Evolutionary conservation across 2,329 filamentous ascomycete genomes (phyloP), one percentile per base, ranked within the genome.

Genomic region (Colletotrichum siamense): DNA sequence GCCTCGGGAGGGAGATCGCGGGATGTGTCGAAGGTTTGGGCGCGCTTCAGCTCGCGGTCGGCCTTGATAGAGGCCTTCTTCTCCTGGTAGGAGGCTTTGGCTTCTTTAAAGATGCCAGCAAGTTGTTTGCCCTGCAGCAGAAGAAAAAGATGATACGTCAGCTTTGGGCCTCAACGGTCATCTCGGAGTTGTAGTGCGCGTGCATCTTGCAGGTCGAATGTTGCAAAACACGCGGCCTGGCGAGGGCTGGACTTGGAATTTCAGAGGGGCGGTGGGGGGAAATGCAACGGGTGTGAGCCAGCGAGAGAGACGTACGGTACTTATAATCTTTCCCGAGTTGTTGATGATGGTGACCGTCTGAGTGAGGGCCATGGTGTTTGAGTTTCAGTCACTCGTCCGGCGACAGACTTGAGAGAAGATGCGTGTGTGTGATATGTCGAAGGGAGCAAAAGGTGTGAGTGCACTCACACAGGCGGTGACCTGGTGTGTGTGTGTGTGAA

Each of bases 301-400:
- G 59, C 52, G 61, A 68, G 64, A 64, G 59, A 65, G 61, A 77
- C 94, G 84, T 89, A 96, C 95, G 76, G 94, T 97, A 89, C 93
- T 96, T 80, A 98, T 95, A 67, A 98, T 93, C 87, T 98, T 98
- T 81, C 95, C 95, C 74, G 95, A 97, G 81, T 90, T 96, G 88
- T 98, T 97, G 86, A 98, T 94, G 81, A 98, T 95, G 79, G 95
- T 96, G 80, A 98, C 93, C 66, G 95, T 96, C 86, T 98, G 94
- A 70, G 88, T 85, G 77, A 89, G 84, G 62, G 86, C 82, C 86
- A 89, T 87, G 73, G 34, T 76, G 70, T 39, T n/a, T 32, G 34
- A 69, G 67, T 30, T 2, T 26, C 30, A 55, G 24, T 32, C 73
- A 72, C 73, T 34, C 39, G 52, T 34, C 28, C 30, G 44, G 69